A percentile compares a stretch with the other conserved stretches of the same genome.
Conservation (phyloP, 495 filamentous ascomycete genomes). For the Friedmanniomyces simplex region DNA sequence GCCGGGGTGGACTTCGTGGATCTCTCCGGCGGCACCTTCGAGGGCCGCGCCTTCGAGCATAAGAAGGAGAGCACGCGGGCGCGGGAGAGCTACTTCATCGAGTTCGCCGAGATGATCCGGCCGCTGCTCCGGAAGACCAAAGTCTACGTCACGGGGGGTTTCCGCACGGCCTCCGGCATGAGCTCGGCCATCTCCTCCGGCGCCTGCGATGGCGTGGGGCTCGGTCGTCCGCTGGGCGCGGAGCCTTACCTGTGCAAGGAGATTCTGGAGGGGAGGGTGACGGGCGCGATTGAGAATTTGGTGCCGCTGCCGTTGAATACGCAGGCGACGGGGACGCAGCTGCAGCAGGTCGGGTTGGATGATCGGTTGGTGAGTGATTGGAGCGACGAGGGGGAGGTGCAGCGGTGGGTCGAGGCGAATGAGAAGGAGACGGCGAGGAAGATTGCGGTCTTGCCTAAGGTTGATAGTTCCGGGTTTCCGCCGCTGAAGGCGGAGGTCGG, state of each 20-base stretch:
- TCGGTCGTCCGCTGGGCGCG: slow-evolving; percentile 43
- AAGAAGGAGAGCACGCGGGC: slow-evolving; percentile 44
- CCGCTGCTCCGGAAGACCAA: slow-evolving; percentile 44
- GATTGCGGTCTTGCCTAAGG: slow-evolving; percentile 28
- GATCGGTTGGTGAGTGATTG: slow-evolving; percentile 41
- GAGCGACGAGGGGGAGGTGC: slow-evolving; percentile 36
- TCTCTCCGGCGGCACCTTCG: slow-evolving; percentile 54
- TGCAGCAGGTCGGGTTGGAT: slow-evolving; percentile 41
- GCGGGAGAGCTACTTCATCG: slow-evolving; percentile 55
- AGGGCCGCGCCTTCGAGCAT: slow-evolving; percentile 44
- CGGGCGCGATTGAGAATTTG: slow-evolving; percentile 33
- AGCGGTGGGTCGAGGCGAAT: slow-evolving; percentile 27
- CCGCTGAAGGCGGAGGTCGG: slow-evolving; percentile 15
- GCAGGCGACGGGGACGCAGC: slow-evolving; percentile 37
- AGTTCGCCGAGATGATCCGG: slow-evolving; percentile 51
- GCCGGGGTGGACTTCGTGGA: slow-evolving; percentile 53
- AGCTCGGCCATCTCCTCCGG: slow-evolving; percentile 37
- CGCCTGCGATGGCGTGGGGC: slow-evolving; percentile 45
- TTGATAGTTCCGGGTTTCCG: slow-evolving; percentile 20
- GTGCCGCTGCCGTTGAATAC: slow-evolving; percentile 20
- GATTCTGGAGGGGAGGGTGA: slow-evolving; percentile 39
- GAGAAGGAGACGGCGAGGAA: slow-evolving; percentile 33
- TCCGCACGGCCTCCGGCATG: slow-evolving; percentile 51
- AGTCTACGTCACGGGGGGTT: slow-evolving; percentile 52
- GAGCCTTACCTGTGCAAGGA: slow-evolving; percentile 42